A percentile compares a stretch with the other conserved stretches of the same genome.
Evolutionary conservation across 352 stramenopile genomes (phyloP).

Genomic region (Phytophthora megakarya): DNA sequence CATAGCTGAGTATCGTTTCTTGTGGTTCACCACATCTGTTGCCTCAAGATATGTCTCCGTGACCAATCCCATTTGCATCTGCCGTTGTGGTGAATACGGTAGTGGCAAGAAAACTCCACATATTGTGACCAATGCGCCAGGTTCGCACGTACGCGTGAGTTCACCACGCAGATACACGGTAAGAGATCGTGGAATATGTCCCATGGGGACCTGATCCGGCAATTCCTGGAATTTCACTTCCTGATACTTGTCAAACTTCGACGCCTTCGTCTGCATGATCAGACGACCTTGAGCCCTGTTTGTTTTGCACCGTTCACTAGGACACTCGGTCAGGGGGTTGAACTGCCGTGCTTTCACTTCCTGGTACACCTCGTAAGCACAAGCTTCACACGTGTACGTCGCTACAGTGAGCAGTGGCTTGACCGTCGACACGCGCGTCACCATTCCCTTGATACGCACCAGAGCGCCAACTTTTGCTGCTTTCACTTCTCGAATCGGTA

Average conservation of each 20-base stretch:
- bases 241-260: slow-evolving; percentile 99
- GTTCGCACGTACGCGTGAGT: slow-evolving; percentile 92
- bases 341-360: slow-evolving; percentile 94
- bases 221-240: slow-evolving; percentile 97
- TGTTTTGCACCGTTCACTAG: slow-evolving; percentile 85
- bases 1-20: slow-evolving; percentile 96
- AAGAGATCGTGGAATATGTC: slow-evolving; percentile 95
- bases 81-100: slow-evolving; percentile 91
- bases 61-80: slow-evolving; percentile 97
- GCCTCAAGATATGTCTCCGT: slow-evolving; percentile 98
- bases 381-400: slow-evolving; percentile 98
- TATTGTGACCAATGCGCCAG: slow-evolving; percentile 97
- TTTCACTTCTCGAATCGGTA: slow-evolving; percentile 94
- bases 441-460: slow-evolving; percentile 97
- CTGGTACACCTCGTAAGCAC: slow-evolving; percentile 97
- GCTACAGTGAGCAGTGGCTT: slow-evolving; percentile 96
- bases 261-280: slow-evolving; percentile 96
- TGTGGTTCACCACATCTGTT: slow-evolving; percentile 96
- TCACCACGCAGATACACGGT: slow-evolving; percentile 93
- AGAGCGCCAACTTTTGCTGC: slow-evolving; percentile 95
- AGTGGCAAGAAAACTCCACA: slow-evolving; percentile 96
- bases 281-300: slow-evolving; percentile 85
- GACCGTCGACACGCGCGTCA: slow-evolving; percentile 98
- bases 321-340: slow-evolving; percentile 93
- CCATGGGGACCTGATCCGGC: slow-evolving; percentile 96